A percentile compares a stretch with the other conserved stretches of the same genome.
phyloP scores from a whole-genome alignment of 2,329 filamentous ascomycete species.

The Onygenales sp. region DNA sequence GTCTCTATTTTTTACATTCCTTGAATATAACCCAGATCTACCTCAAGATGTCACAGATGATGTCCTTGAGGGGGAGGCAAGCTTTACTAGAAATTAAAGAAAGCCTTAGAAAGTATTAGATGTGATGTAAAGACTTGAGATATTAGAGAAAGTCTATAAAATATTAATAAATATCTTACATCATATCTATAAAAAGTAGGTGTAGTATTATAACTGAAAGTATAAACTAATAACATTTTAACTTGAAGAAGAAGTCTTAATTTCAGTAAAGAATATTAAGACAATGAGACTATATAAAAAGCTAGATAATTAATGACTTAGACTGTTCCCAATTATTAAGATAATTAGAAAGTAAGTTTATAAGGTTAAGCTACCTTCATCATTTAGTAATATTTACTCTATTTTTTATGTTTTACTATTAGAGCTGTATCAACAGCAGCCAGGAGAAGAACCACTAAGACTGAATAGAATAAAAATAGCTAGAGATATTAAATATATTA shows the following conservation, averaged over 20 bases:
- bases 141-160: neutral
- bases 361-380: neutral
- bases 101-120: neutral
- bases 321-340: neutral
- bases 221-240: no score
- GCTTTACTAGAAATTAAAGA: neutral
- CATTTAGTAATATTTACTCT: neutral
- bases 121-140: neutral
- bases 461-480: neutral
- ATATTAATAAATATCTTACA: neutral
- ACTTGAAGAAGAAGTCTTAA: no score
- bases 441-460: neutral
- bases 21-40: neutral
- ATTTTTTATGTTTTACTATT: neutral
- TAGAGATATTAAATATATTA: neutral
- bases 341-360: neutral
- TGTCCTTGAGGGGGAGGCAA: neutral
- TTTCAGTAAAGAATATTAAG: no score
- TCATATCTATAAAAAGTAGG: neutral
- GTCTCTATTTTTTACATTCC: neutral
- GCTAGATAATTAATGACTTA: neutral
- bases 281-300: no score
- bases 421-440: neutral
- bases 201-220: neutral
- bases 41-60: accelerated